These are phyloP conservation scores for Pseudomonodictys pantanalensis DNA, from an alignment of 495 filamentous ascomycete genomes.

Conservation along the genomic window DNA sequence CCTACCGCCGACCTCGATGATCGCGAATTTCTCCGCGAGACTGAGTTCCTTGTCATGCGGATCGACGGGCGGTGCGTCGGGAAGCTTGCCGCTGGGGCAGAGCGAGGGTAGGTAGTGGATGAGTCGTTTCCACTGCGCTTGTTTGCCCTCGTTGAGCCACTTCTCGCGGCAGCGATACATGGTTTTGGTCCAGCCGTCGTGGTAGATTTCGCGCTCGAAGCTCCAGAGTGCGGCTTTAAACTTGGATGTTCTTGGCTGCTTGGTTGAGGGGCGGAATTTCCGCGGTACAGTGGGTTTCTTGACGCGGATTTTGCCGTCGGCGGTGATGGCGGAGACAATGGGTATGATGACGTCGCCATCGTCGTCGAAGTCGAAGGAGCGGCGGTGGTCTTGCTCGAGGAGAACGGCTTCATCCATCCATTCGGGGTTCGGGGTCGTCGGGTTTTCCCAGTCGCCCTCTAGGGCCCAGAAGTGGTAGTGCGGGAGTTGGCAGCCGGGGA, in stretches of 20 bases:
- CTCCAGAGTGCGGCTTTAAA: constrained; percentile 10
- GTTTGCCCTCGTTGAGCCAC: constrained; percentile 11
- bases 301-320: not conserved
- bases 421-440: constrained; percentile 14
- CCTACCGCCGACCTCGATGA: constrained; percentile 3
- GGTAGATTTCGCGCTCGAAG: constrained; percentile 17
- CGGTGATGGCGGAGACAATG: no score
- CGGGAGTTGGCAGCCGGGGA: constrained; percentile 16
- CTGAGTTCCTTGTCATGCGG: not conserved
- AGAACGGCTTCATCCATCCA: not conserved
- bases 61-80: constrained; percentile 11
- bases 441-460: constrained; percentile 16
- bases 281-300: constrained; percentile 6
- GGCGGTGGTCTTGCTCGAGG: not conserved
- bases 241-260: constrained; percentile 5
- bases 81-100: constrained; percentile 13
- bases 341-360: no score
- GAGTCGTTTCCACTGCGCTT: constrained; percentile 6
- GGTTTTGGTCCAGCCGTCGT: constrained; percentile 2
- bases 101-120: not conserved
- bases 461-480: constrained; percentile 25
- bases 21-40: constrained; percentile 19
- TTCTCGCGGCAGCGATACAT: constrained; percentile 7
- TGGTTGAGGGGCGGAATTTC: constrained; percentile 3
- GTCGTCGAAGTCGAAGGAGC: not conserved